Evolutionary conservation across 345 rosid species (phyloP).

Genomic region (Hibiscus trionum): DNA sequence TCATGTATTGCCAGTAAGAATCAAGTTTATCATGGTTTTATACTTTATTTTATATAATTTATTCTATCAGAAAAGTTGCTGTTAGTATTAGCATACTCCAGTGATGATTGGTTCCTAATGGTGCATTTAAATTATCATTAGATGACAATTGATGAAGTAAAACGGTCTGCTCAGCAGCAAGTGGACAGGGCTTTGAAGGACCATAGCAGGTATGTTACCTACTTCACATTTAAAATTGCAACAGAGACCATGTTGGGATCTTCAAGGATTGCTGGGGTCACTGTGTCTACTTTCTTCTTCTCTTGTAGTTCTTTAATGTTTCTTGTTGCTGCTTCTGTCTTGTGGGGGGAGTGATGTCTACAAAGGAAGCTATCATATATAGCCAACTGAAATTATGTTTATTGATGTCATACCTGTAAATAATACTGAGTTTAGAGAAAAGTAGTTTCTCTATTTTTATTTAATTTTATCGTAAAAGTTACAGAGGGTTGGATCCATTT

Average conservation of each 20-base stretch:
- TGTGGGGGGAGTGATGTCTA: background rate
- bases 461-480: no score
- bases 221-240: background rate
- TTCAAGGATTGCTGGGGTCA: background rate
- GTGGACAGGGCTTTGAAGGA: conserved; percentile 84
- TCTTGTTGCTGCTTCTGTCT: background rate
- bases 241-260: background rate
- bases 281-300: background rate
- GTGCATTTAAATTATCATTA: conserved; percentile 19
- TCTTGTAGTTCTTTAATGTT: background rate
- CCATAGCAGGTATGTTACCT: conserved; percentile 56
- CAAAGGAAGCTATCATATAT: background rate
- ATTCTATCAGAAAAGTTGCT: background rate
- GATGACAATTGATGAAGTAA: conserved; percentile 94
- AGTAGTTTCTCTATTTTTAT: no score
- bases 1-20: background rate
- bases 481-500: no score
- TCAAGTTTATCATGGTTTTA: background rate
- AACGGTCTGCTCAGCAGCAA: conserved; percentile 91
- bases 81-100: background rate
- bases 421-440: no score
- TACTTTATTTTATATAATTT: background rate
- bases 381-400: background rate
- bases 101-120: conserved; percentile 15
- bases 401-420: background rate